Base-by-base conservation (phyloP, 2,329 filamentous ascomycete species). In the Stemphylium vesicarium region DNA sequence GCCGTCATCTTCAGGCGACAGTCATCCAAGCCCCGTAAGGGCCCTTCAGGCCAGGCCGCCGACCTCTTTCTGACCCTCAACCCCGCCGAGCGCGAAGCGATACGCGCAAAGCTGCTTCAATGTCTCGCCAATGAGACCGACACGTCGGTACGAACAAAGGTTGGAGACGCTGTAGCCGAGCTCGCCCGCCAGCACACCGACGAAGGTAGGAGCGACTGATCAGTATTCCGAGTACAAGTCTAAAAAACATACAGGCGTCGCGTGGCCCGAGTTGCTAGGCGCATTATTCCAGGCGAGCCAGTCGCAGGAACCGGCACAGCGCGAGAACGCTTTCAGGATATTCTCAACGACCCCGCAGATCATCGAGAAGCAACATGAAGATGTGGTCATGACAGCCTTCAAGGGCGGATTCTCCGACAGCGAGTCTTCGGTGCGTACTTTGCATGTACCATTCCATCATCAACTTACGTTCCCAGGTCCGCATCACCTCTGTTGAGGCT, bases 91-190 rank as follows among this genome's bases (percentile, higher is more conserved):
- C 88, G 89, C 62, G 81, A 86, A 44, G 88, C 86, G 42, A 96
- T 98, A 69, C 87, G 92, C 65, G 84, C 89, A 69, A 96, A 94
- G 76, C 81, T 98, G 54, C 84, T 98, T 37, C 85, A 93, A 70
- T 87, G 86, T 47, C 82, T 97, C 48, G 86, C 86, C 53, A 82
- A 81, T 58, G 95, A 98, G 79, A 80, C 85, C 18, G 85, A 90
- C 59, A 84, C 87, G 58, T 81, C 85, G 35, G 90, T 96, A 41
- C 85, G 95, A 69, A 95, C 96, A 80, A 99, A 99, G 78, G 90
- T 98, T 73, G 95, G 93, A 67, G 95, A 99, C 78, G 92, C 94
- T n/a, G 90, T 98, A 59, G 95, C 95, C 20, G 95, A 99, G 78
- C 84, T 99, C 57, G 95, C 94, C 39, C 87, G 95, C 70, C 92